A percentile compares a stretch with the other conserved stretches of the same genome.
Evolutionary conservation across 768 basidiomycete genomes (phyloP).

Genomic region (Lactifluus piperatus): DNA sequence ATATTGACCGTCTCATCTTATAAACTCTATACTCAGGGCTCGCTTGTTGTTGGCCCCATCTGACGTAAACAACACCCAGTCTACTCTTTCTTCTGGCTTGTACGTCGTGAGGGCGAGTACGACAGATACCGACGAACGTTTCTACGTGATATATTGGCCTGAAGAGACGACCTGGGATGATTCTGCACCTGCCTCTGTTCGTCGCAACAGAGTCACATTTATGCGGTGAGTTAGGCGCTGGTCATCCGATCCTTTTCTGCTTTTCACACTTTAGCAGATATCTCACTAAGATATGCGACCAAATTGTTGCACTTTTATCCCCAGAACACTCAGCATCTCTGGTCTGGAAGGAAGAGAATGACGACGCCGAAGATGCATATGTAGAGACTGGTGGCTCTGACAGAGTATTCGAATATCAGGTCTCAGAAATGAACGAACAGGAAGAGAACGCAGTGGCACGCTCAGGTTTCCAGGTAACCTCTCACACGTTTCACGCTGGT

Average conservation of each 20-base stretch:
- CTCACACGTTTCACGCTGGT: too few species aligned
- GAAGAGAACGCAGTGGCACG: constrained; percentile 39
- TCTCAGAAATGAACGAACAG: constrained; percentile 45
- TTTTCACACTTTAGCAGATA: neutral
- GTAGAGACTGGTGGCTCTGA: too few species aligned
- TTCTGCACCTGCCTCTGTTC: constrained; percentile 34
- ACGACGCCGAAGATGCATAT: constrained; percentile 31
- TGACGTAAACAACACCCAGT: constrained; percentile 14
- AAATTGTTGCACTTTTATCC: constrained; percentile 43
- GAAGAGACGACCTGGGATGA: constrained; percentile 53
- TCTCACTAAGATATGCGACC: constrained; percentile 35
- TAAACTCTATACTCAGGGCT: constrained; percentile 14
- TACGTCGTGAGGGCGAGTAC: constrained; percentile 32
- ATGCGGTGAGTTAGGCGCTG: constrained; percentile 39
- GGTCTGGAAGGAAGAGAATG: constrained; percentile 34
- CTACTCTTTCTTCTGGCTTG: constrained; percentile 40
- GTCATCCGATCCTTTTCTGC: neutral
- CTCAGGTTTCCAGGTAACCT: constrained; percentile 40
- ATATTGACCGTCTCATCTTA: neutral
- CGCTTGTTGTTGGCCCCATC: constrained; percentile 14
- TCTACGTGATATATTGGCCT: constrained; percentile 53
- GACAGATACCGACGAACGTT: constrained; percentile 19
- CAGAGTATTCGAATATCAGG: constrained; percentile 45
- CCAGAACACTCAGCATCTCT: constrained; percentile 37
- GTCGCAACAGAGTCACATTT: constrained; percentile 49